Evolutionary conservation across 208 protist genomes (phyloP), one percentile per base, ranked within the genome.

Genomic region (Leishmania major): DNA sequence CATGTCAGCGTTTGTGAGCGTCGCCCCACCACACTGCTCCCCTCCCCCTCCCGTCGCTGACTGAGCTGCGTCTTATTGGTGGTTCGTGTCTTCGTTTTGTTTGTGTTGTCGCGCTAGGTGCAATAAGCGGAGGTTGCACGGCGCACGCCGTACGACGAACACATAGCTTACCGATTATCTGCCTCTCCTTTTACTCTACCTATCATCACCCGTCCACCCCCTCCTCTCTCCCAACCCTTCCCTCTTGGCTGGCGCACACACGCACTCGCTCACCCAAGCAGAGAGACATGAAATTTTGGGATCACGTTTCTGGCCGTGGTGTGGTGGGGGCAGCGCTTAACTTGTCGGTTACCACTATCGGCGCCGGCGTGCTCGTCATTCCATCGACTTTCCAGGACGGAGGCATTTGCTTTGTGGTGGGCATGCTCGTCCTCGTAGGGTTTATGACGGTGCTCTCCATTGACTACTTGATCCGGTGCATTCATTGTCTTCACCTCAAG

Each of bases 381-480:
- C 92, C 92, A 25, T 92, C 85, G 25, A 86, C 85, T 31, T 88
- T 95, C 73, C 84, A 95, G 22, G 88, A 95, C 28, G 88, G 89
- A 45, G 92, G 93, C 43, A 88, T 97, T 62, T n/a, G 85, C 25
- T 67, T 91, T 75, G 92, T 93, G 3, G 1, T 88, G 31, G 25
- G 81, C 28, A 76, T 93, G 1, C 88, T 95, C 25, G 19, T 75
- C 19, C 7, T 91, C 8, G 90, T 95, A 11, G 92, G 81, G 13
- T 43, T 64, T 28, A 77, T 95, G 53, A 95, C 91, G 1, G 86
- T 95, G 3, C 25, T 95, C 60, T 94, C 90, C 6, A 95, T 97
- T 75, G 89, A 97, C 79, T 97, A 95, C 84, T 77, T 95, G 2
- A 77, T 95, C 71, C 75, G 92, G n/a, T 95, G 91, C 66, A 82